A percentile compares a stretch with the other conserved stretches of the same genome.
These are phyloP conservation scores for Mortierella sp. DNA, from an alignment of 371 early-diverging fungal species.

Conservation along the genomic window DNA sequence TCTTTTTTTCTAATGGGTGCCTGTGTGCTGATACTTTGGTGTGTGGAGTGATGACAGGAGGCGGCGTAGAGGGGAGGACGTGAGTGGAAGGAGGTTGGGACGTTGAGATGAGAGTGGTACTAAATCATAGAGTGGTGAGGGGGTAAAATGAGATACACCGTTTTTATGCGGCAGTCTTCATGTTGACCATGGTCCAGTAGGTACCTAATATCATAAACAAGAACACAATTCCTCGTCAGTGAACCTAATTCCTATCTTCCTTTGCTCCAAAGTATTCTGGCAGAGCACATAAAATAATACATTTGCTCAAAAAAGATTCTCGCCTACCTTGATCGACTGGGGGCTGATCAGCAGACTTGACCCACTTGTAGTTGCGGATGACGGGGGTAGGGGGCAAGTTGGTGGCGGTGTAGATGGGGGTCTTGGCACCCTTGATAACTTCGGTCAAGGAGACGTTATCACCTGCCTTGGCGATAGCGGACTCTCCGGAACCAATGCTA, in stretches of 20 bases:
- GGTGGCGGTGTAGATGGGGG: constrained; percentile 62
- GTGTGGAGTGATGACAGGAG: background rate
- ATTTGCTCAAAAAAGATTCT: background rate
- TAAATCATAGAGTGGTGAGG: background rate
- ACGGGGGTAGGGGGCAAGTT: constrained; percentile 67
- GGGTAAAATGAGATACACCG: background rate
- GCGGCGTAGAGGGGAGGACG: constrained; percentile 13
- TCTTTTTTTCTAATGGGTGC: constrained; percentile 10
- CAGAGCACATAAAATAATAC: background rate
- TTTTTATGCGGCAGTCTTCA: constrained; percentile 21
- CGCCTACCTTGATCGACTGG: constrained; percentile 47
- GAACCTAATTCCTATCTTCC: background rate
- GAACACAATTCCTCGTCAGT: background rate
- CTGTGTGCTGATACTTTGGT: background rate
- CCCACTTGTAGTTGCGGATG: constrained; percentile 50
- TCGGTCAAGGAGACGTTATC: constrained; percentile 56
- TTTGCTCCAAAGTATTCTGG: background rate
- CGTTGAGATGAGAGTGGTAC: background rate
- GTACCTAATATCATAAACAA: constrained; percentile 12
- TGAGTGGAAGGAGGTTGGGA: background rate
- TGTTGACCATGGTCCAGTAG: constrained; percentile 38
- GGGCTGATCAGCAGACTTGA: constrained; percentile 47
- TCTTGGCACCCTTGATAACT: constrained; percentile 52
- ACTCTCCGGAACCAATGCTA: constrained; percentile 56
- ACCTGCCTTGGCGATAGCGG: constrained; percentile 47